These are phyloP conservation scores for Zea mays DNA, from an alignment of 176 grass and related monocot genomes.

Conservation along the genomic window DNA sequence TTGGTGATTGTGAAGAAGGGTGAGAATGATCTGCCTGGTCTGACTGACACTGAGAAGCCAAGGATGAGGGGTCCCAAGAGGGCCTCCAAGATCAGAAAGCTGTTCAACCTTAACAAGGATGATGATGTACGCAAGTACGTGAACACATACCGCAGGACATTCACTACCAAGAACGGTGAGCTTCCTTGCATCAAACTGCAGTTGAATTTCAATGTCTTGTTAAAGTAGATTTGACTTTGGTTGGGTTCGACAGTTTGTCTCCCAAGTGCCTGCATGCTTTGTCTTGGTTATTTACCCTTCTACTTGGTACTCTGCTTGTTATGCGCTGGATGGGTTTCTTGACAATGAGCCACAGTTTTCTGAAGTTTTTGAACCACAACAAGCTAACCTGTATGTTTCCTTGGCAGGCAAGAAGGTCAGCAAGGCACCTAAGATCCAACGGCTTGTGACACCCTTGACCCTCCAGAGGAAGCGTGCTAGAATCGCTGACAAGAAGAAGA, in stretches of 20 bases:
- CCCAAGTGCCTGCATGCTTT: no score
- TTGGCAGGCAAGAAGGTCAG: constrained; percentile 85
- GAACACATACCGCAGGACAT: constrained; percentile 90
- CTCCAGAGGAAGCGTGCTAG: constrained; percentile 88
- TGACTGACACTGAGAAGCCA: constrained; percentile 90
- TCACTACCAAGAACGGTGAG: constrained; percentile 81
- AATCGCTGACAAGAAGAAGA: constrained; percentile 95
- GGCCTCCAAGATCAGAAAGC: constrained; percentile 91
- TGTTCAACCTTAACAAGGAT: constrained; percentile 89
- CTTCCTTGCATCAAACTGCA: background rate
- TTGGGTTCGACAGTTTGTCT: background rate
- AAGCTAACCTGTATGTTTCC: background rate
- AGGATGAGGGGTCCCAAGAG: constrained; percentile 98
- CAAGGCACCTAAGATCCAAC: constrained; percentile 99
- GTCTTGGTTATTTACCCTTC: background rate
- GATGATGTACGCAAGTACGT: constrained; percentile 96
- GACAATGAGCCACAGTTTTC: no score
- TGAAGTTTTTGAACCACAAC: background rate
- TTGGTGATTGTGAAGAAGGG: constrained; percentile 96
- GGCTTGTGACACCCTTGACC: constrained; percentile 83
- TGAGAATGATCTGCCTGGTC: constrained; percentile 72
- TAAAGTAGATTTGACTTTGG: background rate
- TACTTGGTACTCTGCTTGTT: no score
- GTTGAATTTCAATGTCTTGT: background rate
- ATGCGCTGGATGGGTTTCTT: background rate